Evolutionary conservation across 148 eudicot species (phyloP).

Genomic region (Rhododendron vialii): DNA sequence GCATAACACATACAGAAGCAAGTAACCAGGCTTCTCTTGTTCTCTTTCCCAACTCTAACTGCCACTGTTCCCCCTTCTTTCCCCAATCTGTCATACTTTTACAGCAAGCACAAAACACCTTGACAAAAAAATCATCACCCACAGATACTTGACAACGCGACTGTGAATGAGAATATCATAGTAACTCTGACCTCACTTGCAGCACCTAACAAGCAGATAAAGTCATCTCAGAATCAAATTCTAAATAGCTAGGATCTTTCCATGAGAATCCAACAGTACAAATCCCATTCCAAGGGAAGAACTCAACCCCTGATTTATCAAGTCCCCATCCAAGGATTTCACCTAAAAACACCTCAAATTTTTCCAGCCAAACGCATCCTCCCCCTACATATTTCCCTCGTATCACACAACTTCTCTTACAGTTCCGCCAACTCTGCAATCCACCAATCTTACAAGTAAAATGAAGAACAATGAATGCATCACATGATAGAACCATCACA

Average conservation of each 20-base stretch:
- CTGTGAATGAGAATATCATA: background rate
- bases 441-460: background rate
- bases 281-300: background rate
- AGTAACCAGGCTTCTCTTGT: background rate
- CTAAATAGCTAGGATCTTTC: background rate
- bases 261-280: background rate
- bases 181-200: background rate
- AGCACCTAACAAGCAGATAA: background rate
- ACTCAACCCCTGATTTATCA: background rate
- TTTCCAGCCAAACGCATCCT: background rate
- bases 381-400: background rate
- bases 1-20: background rate
- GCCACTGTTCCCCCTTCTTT: background rate
- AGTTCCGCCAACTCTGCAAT: background rate
- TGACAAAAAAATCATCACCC: background rate
- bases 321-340: constrained; percentile 5
- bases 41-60: background rate
- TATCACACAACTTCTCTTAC: background rate
- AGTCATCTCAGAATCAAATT: background rate
- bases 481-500: background rate
- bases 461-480: background rate
- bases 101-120: background rate
- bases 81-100: background rate
- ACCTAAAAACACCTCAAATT: background rate
- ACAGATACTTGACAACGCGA: background rate